Percentiles rank a stretch among this genome's conserved stretches.
These are phyloP conservation scores for Spathaspora sp. DNA, from an alignment of 1,139 yeast species.

Conservation along the genomic window DNA sequence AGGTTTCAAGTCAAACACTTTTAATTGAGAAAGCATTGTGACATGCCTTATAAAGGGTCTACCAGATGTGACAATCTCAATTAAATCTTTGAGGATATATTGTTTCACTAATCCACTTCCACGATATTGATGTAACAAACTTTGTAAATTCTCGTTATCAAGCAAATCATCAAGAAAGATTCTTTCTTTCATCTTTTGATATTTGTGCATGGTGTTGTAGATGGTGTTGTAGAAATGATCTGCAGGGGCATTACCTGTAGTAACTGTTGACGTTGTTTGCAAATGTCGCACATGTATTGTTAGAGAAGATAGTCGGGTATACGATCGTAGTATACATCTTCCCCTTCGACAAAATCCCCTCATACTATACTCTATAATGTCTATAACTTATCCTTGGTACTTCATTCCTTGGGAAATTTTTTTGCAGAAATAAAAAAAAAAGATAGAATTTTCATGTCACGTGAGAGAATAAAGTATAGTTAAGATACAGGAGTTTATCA, in stretches of 20 bases:
- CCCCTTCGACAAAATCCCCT: neutral
- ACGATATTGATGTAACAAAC: neutral
- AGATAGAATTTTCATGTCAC: slow-evolving; percentile 1
- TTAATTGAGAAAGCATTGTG: neutral
- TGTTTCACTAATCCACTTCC: neutral
- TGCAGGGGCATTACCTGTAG: neutral
- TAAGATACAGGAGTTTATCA: too few relatives aligned
- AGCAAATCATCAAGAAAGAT: neutral
- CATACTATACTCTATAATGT: neutral
- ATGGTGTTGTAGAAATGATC: neutral
- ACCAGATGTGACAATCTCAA: neutral
- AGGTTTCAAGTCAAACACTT: neutral
- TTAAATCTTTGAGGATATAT: neutral
- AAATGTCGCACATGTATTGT: neutral
- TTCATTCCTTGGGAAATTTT: neutral
- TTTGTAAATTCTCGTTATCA: neutral
- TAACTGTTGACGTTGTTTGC: neutral
- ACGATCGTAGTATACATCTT: neutral
- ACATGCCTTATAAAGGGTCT: neutral
- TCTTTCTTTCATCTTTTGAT: neutral
- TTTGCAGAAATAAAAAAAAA: slow-evolving; percentile 2
- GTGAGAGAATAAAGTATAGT: neutral
- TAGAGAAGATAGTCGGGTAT: neutral
- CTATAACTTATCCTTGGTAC: neutral
- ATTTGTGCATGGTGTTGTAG: neutral